These are phyloP conservation scores for Penicillium occitanis DNA, from an alignment of 2,329 filamentous ascomycete genomes.

Conservation along the genomic window DNA sequence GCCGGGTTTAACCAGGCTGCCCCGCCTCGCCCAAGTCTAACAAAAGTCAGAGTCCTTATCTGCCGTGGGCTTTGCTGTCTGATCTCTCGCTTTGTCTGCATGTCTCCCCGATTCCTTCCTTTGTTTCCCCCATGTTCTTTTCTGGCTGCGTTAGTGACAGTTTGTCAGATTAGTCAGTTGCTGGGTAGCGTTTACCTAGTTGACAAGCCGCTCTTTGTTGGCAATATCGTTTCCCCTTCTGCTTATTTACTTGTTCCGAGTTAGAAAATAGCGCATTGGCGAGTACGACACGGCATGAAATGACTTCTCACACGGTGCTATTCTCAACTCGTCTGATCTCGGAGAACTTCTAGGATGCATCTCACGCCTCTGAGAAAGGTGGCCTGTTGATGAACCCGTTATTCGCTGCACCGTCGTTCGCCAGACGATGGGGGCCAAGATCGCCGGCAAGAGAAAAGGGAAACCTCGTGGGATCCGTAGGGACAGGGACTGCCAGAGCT, in stretches of 20 bases:
- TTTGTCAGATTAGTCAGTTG: slow-evolving; percentile 1
- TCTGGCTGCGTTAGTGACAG: not conserved
- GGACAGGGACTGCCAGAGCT: slow-evolving; percentile 32
- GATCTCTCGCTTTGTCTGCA: slow-evolving; percentile 7
- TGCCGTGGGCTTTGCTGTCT: not conserved
- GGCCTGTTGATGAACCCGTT: slow-evolving; percentile 4
- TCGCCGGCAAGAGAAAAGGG: slow-evolving; percentile 17
- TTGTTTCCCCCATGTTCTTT: slow-evolving; percentile 3
- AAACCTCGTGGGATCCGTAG: slow-evolving; percentile 34
- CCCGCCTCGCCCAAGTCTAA: slow-evolving; percentile 5
- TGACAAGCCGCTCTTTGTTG: not conserved
- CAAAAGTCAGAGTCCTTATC: not conserved
- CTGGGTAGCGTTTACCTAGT: not conserved
- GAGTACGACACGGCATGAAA: slow-evolving; percentile 1
- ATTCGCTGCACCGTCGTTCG: slow-evolving; percentile 16
- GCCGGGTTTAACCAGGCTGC: slow-evolving; percentile 2
- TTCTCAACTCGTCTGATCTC: not conserved
- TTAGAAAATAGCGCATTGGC: not conserved
- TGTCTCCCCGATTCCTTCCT: slow-evolving; percentile 1
- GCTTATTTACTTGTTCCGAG: not conserved
- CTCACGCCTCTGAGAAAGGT: not conserved
- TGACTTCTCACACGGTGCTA: not conserved
- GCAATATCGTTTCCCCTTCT: not conserved
- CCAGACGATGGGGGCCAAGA: slow-evolving; percentile 19
- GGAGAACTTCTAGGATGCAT: slow-evolving; percentile 1